Percentiles rank a stretch among this genome's conserved stretches.
Conservation (phyloP, 2,329 filamentous ascomycete genomes). For the Aspergillus fischeri region DNA sequence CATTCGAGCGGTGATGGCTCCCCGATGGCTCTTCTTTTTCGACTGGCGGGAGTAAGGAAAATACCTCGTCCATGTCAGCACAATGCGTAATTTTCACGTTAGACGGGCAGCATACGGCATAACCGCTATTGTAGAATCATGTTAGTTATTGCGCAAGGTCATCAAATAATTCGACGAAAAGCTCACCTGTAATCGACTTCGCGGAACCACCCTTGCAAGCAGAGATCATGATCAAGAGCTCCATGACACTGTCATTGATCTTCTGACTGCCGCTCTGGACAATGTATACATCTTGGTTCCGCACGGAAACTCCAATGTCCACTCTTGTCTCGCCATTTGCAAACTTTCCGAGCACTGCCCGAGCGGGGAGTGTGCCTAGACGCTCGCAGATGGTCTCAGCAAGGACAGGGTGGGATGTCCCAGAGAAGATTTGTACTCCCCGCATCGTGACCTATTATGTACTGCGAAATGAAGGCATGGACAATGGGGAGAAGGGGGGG, state of each 20-base stretch:
- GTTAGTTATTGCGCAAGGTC: slow-evolving; percentile 6
- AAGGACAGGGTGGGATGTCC: slow-evolving; percentile 61
- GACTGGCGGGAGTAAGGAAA: slow-evolving; percentile 99
- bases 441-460: slow-evolving; percentile 48
- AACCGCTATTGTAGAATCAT: slow-evolving; percentile 31
- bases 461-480: slow-evolving; percentile 12
- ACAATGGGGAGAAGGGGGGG: slow-evolving; percentile 9
- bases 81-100: slow-evolving; percentile 23
- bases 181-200: slow-evolving; percentile 88
- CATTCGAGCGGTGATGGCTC: slow-evolving; percentile 95
- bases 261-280: slow-evolving; percentile 92
- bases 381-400: slow-evolving; percentile 64
- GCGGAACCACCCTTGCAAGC: slow-evolving; percentile 97
- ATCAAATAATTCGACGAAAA: slow-evolving; percentile 10
- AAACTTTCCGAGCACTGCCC: slow-evolving; percentile 62
- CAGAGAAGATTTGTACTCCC: slow-evolving; percentile 64
- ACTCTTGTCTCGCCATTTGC: slow-evolving; percentile 68
- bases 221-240: slow-evolving; percentile 97
- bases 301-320: slow-evolving; percentile 66
- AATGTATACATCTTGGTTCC: slow-evolving; percentile 98
- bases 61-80: slow-evolving; percentile 54
- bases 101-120: slow-evolving; percentile 43
- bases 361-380: slow-evolving; percentile 56
- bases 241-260: slow-evolving; percentile 99
- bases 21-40: slow-evolving; percentile 97